Evolutionary conservation across 495 filamentous ascomycete species (phyloP), one percentile per base, ranked within the genome.

Genomic region (Niebla homalea): DNA sequence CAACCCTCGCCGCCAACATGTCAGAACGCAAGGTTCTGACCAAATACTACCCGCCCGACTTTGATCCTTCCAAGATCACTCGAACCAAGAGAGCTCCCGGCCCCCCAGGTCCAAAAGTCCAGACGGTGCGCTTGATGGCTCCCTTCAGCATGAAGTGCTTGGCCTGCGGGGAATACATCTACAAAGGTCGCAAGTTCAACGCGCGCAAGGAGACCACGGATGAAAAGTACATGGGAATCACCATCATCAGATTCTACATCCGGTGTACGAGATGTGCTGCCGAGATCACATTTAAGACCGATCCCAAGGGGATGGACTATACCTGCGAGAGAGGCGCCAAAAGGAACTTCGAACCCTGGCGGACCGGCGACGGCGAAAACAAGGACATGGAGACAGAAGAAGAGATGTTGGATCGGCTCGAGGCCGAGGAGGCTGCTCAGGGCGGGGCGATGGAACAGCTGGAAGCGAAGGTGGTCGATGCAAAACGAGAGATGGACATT

Each of bases 101-200:
- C 59, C 51, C 65, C 32, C 69, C 76, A 32, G 87, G 86, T 5
- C 85, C 85, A 4, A 90, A 89, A 54, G 77, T 87, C 18, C 85
- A 89, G 60, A 87, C 83, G 4, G 88, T 96, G 42, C 85, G 93
- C n/a, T 72, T 99, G 18, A 97, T 97, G 87, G 89, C 92, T 0
- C 93, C 93, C 51, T 99, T 97, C 63, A 74, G 80, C 22, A 94
- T 99, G 85, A 87, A 85, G 66, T 97, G 93, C 64, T 81, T 76
- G 16, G 71, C 79, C 46, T 97, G 90, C 65, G 90, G 87, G 61
- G 89, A 96, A 70, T 96, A 86, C 74, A 96, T 98, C 63, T 94
- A 96, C 72, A 86, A 87, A 56, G 90, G 90, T 1, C 81, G 89
- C 43, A 97, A 96, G 60, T 97, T 95, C 76, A 98, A 96, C 66